phyloP scores from a whole-genome alignment of 108 stramenopile genomes.

The Cyclotella choctawhatcheeana region DNA sequence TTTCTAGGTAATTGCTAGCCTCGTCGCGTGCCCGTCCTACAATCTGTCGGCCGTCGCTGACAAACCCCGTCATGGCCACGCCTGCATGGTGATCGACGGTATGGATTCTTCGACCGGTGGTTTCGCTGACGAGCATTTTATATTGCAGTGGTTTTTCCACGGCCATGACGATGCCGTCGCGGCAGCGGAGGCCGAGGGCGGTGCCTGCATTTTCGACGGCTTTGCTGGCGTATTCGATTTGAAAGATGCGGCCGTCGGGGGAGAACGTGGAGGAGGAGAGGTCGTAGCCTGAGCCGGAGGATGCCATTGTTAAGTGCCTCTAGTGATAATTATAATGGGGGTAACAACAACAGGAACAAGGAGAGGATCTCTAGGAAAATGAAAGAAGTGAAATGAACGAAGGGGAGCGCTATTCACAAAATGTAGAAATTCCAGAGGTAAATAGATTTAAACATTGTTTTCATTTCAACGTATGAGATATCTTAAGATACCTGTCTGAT shows the following conservation, averaged over 20 bases:
- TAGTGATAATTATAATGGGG: too few species aligned
- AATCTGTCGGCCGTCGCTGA: slow-evolving; percentile 94
- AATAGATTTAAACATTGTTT: too few species aligned
- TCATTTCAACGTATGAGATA: too few species aligned
- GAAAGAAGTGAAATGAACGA: too few species aligned
- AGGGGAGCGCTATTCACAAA: too few species aligned
- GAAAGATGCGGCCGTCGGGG: slow-evolving; percentile 98
- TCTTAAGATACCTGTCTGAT: too few species aligned
- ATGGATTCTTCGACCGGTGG: slow-evolving; percentile 79
- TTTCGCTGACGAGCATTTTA: slow-evolving; percentile 89
- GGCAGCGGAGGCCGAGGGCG: slow-evolving; percentile 92
- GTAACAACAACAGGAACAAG: too few species aligned
- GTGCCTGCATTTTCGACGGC: slow-evolving; percentile 95
- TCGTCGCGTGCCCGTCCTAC: slow-evolving; percentile 93
- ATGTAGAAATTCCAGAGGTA: too few species aligned
- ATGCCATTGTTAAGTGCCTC: slow-evolving; percentile 65
- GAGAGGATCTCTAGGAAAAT: too few species aligned
- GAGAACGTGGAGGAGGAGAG: slow-evolving; percentile 96
- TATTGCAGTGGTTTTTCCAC: slow-evolving; percentile 92
- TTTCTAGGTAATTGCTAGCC: slow-evolving; percentile 84
- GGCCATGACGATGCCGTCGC: slow-evolving; percentile 97
- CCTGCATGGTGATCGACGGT: slow-evolving; percentile 76
- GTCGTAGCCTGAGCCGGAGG: slow-evolving; percentile 92
- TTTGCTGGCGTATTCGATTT: slow-evolving; percentile 94
- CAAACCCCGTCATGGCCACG: slow-evolving; percentile 91